Percentiles rank a stretch among this genome's conserved stretches.
Evolutionary conservation across 73 alveolate species (phyloP).

Genomic region (Paramecium octaurelia): DNA sequence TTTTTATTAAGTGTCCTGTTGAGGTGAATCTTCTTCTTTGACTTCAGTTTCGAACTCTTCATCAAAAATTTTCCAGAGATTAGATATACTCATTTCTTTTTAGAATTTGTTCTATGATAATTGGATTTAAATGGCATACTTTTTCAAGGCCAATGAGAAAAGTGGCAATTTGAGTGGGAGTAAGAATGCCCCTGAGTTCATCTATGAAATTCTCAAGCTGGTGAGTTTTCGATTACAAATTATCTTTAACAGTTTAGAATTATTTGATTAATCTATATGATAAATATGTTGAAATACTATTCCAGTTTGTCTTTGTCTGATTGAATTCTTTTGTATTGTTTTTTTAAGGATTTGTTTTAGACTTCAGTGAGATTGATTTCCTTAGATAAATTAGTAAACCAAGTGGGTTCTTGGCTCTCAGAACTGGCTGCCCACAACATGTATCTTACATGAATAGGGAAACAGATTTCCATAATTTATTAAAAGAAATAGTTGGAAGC

Average conservation of each 20-base stretch:
- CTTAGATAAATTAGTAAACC: slow-evolving; percentile 22
- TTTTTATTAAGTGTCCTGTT: background rate
- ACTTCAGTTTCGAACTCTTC: slow-evolving; percentile 31
- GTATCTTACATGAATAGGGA: slow-evolving; percentile 49
- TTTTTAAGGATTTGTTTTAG: slow-evolving; percentile 10
- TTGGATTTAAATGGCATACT: background rate
- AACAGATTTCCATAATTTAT: slow-evolving; percentile 44
- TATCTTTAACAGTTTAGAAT: background rate
- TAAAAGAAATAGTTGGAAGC: slow-evolving; percentile 51
- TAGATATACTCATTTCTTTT: slow-evolving; percentile 3
- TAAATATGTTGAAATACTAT: background rate
- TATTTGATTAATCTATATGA: background rate
- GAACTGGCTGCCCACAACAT: slow-evolving; percentile 35
- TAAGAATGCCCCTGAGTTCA: background rate
- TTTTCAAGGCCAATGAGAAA: slow-evolving; percentile 43
- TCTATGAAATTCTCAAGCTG: slow-evolving; percentile 14
- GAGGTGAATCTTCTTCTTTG: slow-evolving; percentile 16
- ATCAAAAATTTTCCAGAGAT: slow-evolving; percentile 27
- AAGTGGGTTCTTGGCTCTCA: slow-evolving; percentile 12
- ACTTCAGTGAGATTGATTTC: slow-evolving; percentile 8
- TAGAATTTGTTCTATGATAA: slow-evolving; percentile 28
- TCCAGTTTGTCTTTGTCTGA: slow-evolving; percentile 40
- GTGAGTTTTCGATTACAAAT: slow-evolving; percentile 10
- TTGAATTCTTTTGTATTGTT: background rate
- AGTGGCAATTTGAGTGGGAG: slow-evolving; percentile 26